Conservation (phyloP, 257 asterid species). For the Rauvolfia tetraphylla region DNA sequence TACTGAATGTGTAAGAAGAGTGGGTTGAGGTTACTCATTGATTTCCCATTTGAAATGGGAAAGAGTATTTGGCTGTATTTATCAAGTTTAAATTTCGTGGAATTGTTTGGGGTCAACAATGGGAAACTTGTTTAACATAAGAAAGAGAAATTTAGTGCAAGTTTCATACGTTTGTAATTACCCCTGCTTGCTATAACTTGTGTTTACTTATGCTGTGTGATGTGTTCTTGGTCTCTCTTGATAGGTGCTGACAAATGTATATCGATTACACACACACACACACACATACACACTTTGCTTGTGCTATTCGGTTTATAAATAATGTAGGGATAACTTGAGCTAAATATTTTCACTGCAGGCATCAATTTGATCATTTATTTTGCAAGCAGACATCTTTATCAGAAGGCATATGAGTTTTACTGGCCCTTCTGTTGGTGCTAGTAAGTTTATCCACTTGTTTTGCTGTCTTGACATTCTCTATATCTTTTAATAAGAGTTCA, state of each 20-base stretch:
- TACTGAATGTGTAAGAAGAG: neutral
- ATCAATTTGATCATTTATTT: neutral
- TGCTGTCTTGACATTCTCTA: neutral
- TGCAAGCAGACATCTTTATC: conserved; percentile 4
- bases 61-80: neutral
- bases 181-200: neutral
- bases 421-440: conserved; percentile 60
- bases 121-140: too few relatives aligned
- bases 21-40: neutral
- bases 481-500: neutral
- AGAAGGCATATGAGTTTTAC: conserved; percentile 57
- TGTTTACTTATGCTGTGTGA: neutral
- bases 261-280: too few relatives aligned
- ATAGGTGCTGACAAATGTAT: neutral
- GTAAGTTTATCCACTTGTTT: conserved; percentile 36
- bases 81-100: neutral
- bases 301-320: neutral
- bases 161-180: neutral
- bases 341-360: conserved; percentile 5
- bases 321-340: neutral
- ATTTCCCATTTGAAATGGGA: neutral
- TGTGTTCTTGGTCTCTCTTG: neutral
- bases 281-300: too few relatives aligned
- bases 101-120: too few relatives aligned
- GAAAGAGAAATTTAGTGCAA: neutral